Base-by-base conservation (phyloP, 2,329 filamentous ascomycete genomes). In the Penicillium aurantiogriseum region DNA sequence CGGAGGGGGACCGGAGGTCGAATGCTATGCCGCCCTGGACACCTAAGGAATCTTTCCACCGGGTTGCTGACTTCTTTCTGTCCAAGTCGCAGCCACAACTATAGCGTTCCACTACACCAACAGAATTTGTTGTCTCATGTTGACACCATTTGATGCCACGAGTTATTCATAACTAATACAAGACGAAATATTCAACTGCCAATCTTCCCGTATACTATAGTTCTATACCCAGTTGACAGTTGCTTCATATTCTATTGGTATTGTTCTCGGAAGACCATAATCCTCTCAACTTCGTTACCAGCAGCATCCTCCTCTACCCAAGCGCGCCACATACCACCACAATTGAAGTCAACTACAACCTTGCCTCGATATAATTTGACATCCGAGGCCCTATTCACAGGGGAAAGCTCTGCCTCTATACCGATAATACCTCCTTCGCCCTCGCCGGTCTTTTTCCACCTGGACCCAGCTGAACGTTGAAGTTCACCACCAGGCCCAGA, bases 391-490 rank as follows among this genome's bases (percentile, higher is more conserved):
- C 29, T 76, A 2, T 83, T 74, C 0, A 79, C 79, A 23, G 83
- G 73, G 67, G 92, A 88, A 45, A 92, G 31, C 17, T 64, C 62
- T 13, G 67, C 67, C 57, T 77, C 75, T 48, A 78, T 89, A 0
- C 90, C 92, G 66, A 96, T 95, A 48, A 96, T 89, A 0, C 92
- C 92, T 0, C 91, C 92, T 69, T 90, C 84, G 0, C 92, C 92
- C 70, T 96, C 91, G 2, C 89, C 88, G 0, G 87, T 89, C 54
- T 78, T 81, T 1, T 81, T 81, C 89, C 90, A 94, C 42, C 90
- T 81, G 23, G 87, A 79, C 0, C 86, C 90, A 0, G 92, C 91
- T 60, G 87, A 91, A 63, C 79, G 81, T 71, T 92, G 84, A 21
- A 96, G 79, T 67, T 92, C 86, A 0, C 92, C 92, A 0, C 80